phyloP scores from a whole-genome alignment of 2,329 filamentous ascomycete genomes.

The Paecilomyces niveus region DNA sequence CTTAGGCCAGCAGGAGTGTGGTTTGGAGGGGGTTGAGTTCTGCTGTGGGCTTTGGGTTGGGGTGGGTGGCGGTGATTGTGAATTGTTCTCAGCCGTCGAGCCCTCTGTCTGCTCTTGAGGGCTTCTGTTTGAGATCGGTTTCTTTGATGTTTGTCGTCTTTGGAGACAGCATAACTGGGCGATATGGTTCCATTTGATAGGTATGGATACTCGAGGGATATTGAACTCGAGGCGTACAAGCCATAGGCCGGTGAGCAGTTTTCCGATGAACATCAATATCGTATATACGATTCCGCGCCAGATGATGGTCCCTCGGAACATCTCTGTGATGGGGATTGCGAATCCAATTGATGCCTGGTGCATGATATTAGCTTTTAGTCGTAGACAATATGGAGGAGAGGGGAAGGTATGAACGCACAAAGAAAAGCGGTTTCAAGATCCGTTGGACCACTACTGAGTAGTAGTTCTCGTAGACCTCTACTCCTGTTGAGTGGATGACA shows the following conservation, averaged over 20 bases:
- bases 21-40: background rate
- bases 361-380: background rate
- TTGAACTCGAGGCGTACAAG: constrained; percentile 34
- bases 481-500: constrained; percentile 11
- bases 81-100: no score
- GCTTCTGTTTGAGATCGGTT: background rate
- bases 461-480: constrained; percentile 39
- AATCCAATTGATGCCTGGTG: constrained; percentile 59
- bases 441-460: constrained; percentile 40
- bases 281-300: constrained; percentile 71
- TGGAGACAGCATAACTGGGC: background rate
- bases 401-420: constrained; percentile 43
- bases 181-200: constrained; percentile 1
- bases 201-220: background rate
- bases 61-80: background rate
- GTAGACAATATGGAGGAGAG: background rate
- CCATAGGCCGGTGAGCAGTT: constrained; percentile 56
- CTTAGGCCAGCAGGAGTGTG: constrained; percentile 24
- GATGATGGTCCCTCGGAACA: constrained; percentile 58
- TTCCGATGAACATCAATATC: constrained; percentile 60
- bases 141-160: background rate
- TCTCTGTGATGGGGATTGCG: constrained; percentile 63
- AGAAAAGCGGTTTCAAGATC: constrained; percentile 66
- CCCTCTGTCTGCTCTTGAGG: no score
- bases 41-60: background rate